Evolutionary conservation across 768 basidiomycete genomes (phyloP).

Genomic region (Crucibulum laeve): DNA sequence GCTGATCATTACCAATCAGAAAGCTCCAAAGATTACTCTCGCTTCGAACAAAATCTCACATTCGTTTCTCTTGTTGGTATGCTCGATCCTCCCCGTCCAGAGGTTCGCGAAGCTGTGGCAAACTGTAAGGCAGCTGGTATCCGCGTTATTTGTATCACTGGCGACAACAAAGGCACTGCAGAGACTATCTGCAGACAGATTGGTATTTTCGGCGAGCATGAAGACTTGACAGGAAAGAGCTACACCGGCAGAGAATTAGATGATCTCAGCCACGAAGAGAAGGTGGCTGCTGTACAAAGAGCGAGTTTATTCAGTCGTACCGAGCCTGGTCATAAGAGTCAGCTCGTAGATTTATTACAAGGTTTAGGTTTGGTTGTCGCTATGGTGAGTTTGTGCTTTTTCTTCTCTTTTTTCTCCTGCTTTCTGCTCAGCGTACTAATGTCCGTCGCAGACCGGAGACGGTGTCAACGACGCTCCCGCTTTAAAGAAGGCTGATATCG

Average conservation of each 20-base stretch:
- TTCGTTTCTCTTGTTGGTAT: conserved; percentile 97
- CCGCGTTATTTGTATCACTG: conserved; percentile 94
- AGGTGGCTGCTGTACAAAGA: conserved; percentile 79
- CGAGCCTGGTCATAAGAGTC: conserved; percentile 91
- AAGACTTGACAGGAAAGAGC: conserved; percentile 91
- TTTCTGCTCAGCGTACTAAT: conserved; percentile 2
- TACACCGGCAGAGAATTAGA: conserved; percentile 94
- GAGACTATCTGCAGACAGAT: conserved; percentile 97
- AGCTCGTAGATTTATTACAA: conserved; percentile 92
- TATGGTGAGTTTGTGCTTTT: conserved; percentile 54
- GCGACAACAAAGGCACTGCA: conserved; percentile 96
- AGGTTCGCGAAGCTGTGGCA: conserved; percentile 81
- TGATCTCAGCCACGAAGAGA: conserved; percentile 72
- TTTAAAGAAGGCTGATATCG: conserved; percentile 94
- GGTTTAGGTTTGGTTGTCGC: conserved; percentile 90
- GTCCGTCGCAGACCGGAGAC: conserved; percentile 70
- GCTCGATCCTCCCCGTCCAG: conserved; percentile 96
- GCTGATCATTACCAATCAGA: conserved; percentile 78
- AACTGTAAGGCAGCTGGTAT: conserved; percentile 93
- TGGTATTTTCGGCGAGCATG: conserved; percentile 83
- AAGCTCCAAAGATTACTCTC: conserved; percentile 74
- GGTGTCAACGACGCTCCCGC: conserved; percentile 99
- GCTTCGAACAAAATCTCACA: conserved; percentile 87
- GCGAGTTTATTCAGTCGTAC: conserved; percentile 92
- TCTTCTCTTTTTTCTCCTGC: not conserved